These are phyloP conservation scores for Boletus speciosus DNA, from an alignment of 768 basidiomycete species.

Conservation along the genomic window DNA sequence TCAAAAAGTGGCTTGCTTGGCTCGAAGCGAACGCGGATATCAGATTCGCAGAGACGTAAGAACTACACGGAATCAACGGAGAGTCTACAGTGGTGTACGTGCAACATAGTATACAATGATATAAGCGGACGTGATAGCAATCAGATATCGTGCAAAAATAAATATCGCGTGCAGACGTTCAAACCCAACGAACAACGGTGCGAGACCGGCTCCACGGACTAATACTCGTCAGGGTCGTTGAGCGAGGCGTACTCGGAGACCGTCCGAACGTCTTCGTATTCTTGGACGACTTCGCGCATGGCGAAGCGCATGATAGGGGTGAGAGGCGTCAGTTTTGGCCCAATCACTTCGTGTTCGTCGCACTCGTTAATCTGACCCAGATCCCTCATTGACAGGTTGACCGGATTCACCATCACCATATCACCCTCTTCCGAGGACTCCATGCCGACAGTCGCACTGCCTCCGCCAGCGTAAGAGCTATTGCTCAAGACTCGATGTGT, in stretches of 20 bases:
- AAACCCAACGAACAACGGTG: neutral
- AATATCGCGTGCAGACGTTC: neutral
- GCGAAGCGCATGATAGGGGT: slow-evolving; percentile 82
- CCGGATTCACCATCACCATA: slow-evolving; percentile 42
- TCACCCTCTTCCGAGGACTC: slow-evolving; percentile 44
- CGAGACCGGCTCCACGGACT: slow-evolving; percentile 6
- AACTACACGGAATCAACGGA: neutral
- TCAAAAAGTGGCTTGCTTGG: slow-evolving; percentile 91
- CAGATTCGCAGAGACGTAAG: slow-evolving; percentile 63
- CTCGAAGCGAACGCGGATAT: slow-evolving; percentile 89
- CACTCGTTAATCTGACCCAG: slow-evolving; percentile 47
- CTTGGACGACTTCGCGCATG: slow-evolving; percentile 79
- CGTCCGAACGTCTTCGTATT: slow-evolving; percentile 74
- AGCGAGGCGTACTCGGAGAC: slow-evolving; percentile 78
- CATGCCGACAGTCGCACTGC: slow-evolving; percentile 42
- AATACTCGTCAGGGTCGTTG: slow-evolving; percentile 68
- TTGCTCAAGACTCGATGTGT: slow-evolving; percentile 28
- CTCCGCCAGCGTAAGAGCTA: slow-evolving; percentile 24
- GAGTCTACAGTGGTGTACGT: slow-evolving; percentile 2
- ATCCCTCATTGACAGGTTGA: slow-evolving; percentile 40
- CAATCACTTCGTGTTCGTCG: slow-evolving; percentile 55
- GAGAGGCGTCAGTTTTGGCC: slow-evolving; percentile 71
- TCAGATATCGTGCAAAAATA: slow-evolving; percentile 4
- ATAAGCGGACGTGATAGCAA: neutral
- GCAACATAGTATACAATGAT: slow-evolving; percentile 7